Conservation (phyloP, 208 protist species). For the Trypanosoma scelopori region DNA sequence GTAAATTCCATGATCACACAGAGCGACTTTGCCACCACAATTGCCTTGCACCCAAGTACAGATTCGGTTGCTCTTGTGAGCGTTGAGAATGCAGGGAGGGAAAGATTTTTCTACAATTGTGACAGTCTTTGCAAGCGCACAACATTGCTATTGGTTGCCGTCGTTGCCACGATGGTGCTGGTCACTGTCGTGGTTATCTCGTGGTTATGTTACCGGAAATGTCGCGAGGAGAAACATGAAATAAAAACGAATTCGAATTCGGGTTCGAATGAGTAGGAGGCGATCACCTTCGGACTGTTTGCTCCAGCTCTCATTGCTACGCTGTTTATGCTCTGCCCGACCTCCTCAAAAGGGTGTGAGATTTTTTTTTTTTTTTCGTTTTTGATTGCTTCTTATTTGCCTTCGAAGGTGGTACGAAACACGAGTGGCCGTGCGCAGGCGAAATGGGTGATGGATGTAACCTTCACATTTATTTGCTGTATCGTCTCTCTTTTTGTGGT, state of each 20-base stretch:
- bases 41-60: neutral
- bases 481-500: too few species aligned
- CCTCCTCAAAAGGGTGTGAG: too few species aligned
- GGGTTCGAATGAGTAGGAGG: neutral
- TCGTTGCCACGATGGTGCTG: neutral
- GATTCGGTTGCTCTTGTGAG: conserved; percentile 2
- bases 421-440: too few species aligned
- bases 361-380: conserved; percentile 20
- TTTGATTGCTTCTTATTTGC: neutral
- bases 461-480: too few species aligned
- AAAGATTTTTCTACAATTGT: neutral
- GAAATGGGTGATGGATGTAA: too few species aligned
- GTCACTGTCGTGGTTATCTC: conserved; percentile 4
- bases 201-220: conserved; percentile 3
- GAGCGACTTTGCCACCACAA: conserved; percentile 10
- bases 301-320: too few species aligned
- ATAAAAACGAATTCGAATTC: neutral
- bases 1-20: conserved; percentile 29
- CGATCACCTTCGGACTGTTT: conserved; percentile 3
- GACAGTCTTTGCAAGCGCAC: neutral
- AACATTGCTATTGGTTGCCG: neutral
- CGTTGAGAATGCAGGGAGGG: neutral
- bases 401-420: neutral
- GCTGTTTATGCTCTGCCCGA: too few species aligned
- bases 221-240: neutral